phyloP scores from a whole-genome alignment of 208 protist genomes.

The Trypanosoma avium region DNA sequence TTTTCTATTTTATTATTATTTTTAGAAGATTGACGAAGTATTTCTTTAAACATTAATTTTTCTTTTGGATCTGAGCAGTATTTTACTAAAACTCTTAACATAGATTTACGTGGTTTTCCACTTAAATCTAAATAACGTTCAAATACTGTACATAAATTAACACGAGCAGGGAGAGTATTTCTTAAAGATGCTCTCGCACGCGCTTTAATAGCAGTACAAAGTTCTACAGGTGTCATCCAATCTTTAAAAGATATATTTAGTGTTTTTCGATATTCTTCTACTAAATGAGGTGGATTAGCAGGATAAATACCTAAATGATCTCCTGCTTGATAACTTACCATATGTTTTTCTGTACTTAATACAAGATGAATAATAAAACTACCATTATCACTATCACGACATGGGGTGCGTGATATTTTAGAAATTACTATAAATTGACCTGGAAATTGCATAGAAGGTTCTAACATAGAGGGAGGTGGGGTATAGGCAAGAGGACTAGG shows the following conservation, averaged over 20 bases:
- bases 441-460: constrained; percentile 58
- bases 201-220: constrained; percentile 33
- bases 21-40: constrained; percentile 26
- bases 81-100: constrained; percentile 62
- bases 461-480: constrained; percentile 43
- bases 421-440: constrained; percentile 32
- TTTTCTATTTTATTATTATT: background rate
- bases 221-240: constrained; percentile 47
- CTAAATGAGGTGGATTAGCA: constrained; percentile 68
- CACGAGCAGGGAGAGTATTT: constrained; percentile 64
- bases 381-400: constrained; percentile 45
- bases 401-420: constrained; percentile 40
- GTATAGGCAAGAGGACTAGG: constrained; percentile 39
- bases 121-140: constrained; percentile 80
- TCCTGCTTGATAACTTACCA: constrained; percentile 79
- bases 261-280: constrained; percentile 54
- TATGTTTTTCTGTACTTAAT: constrained; percentile 27
- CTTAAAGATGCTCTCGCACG: constrained; percentile 33
- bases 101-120: constrained; percentile 59
- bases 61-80: constrained; percentile 63
- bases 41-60: constrained; percentile 43
- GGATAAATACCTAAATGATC: constrained; percentile 93
- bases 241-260: constrained; percentile 50
- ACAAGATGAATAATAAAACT: constrained; percentile 77
- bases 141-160: constrained; percentile 62